Evolutionary conservation across 192 early-diverging fungal species (phyloP), one percentile per base, ranked within the genome.

Genomic region (Umbelopsis ramanniana): DNA sequence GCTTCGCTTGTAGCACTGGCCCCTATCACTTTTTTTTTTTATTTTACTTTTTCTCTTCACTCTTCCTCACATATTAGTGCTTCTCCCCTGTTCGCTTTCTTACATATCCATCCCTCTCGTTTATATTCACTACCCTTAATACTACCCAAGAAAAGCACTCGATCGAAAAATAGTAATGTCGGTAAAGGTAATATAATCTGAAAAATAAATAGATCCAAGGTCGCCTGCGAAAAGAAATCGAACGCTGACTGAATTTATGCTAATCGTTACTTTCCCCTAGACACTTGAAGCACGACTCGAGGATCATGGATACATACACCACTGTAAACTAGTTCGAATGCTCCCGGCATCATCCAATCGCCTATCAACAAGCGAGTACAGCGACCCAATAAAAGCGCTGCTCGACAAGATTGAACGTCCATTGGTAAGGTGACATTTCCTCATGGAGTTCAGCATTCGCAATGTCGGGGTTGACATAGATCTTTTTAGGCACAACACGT

Each of bases 281-380:
- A 54, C 45, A 54, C 69, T 70, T 54, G 69, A 70, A 43, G 50
- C 48, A 50, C 69, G 69, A 5, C 69, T 70, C 22, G 53, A 52
- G 35, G 69, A 70, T 11, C 69, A 70, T 43, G 69, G 69, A 52
- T 70, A 70, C 22, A 35, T 52, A 12, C 69, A 70, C 47, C 48
- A 54, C 69, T 70, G 69, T 35, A 70, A 70, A 50, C 69, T 70
- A 17, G 47, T 70, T 23, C 69, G 53, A 40, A 70, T 54, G 2
- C 53, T 52, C 3, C 69, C 69, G 14, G 53, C 46, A 15, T 38
- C 46, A 3, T 46, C 45, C n/a, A 23, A 26, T 26, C 46, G 46
- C 45, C 26, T 68, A 68, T 52, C 67, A 68, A 26, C 26, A 37
- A 63, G 57, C 29, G 57, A 63, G 26, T 63, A 63, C 33, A 63